Percentiles rank a stretch among this genome's conserved stretches.
Conservation (phyloP, 2,329 filamentous ascomycete genomes). For the Arthrobotrys megalospora region DNA sequence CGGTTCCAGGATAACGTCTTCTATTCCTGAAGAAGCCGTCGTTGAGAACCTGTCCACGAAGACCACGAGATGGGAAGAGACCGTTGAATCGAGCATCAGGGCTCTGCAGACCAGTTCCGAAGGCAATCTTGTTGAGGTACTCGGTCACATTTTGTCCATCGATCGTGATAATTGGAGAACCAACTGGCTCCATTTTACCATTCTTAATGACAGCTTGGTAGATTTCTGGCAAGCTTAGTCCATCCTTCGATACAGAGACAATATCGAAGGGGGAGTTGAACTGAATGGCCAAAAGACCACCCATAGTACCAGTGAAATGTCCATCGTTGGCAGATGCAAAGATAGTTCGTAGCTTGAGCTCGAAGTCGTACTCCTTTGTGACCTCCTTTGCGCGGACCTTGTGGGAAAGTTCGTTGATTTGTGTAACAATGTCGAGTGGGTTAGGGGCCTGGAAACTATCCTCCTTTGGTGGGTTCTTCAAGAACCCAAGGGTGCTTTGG, state of each 20-base stretch:
- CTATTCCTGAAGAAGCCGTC: constrained; percentile 54
- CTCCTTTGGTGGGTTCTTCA: constrained; percentile 56
- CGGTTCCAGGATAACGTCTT: constrained; percentile 48
- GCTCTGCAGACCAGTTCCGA: constrained; percentile 51
- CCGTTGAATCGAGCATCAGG: constrained; percentile 56
- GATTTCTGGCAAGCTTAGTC: constrained; percentile 45
- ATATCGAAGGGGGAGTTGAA: constrained; percentile 55
- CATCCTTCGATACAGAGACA: constrained; percentile 55
- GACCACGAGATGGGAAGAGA: constrained; percentile 48
- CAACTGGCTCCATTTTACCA: constrained; percentile 47
- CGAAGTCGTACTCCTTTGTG: constrained; percentile 57
- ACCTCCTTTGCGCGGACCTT: constrained; percentile 45
- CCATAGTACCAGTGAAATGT: constrained; percentile 54
- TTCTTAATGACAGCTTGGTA: constrained; percentile 41
- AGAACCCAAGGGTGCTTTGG: constrained; percentile 52
- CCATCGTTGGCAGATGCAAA: constrained; percentile 57
- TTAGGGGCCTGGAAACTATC: constrained; percentile 51
- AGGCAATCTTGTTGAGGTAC: constrained; percentile 55
- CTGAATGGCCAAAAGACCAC: constrained; percentile 56
- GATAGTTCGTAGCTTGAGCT: constrained; percentile 40
- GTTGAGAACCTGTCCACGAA: constrained; percentile 39
- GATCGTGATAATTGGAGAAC: constrained; percentile 47
- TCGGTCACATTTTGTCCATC: constrained; percentile 50
- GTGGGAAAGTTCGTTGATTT: constrained; percentile 50
- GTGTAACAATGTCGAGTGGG: constrained; percentile 38